A percentile compares a stretch with the other conserved stretches of the same genome.
phyloP scores from a whole-genome alignment of 805 yeast genomes.

The Teunomyces aglyptinius region DNA sequence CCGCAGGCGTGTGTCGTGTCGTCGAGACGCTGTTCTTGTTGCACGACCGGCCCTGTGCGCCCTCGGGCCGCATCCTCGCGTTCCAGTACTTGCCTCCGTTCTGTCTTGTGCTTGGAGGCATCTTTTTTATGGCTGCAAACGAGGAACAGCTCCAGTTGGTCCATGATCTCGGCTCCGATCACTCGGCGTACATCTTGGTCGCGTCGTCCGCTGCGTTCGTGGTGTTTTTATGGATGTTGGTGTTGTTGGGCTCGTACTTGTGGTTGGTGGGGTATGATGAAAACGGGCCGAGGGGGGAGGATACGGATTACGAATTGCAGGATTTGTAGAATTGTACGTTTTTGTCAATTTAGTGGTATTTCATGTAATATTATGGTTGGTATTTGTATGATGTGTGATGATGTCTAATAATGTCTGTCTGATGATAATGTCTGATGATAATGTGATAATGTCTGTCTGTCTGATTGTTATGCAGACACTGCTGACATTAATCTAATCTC shows the following conservation, averaged over 20 bases:
- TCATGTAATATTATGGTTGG: no score
- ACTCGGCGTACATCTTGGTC: slow-evolving; percentile 75
- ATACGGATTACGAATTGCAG: slow-evolving; percentile 35
- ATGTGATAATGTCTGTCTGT: no score
- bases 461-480: neutral
- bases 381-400: no score
- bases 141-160: slow-evolving; percentile 82
- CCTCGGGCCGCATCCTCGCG: slow-evolving; percentile 48
- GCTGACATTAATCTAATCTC: slow-evolving; percentile 10
- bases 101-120: slow-evolving; percentile 73
- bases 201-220: slow-evolving; percentile 72
- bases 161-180: slow-evolving; percentile 74
- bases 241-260: slow-evolving; percentile 59
- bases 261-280: slow-evolving; percentile 41
- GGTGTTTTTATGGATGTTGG: slow-evolving; percentile 62
- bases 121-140: slow-evolving; percentile 86
- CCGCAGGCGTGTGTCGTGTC: slow-evolving; percentile 73
- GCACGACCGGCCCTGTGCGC: slow-evolving; percentile 50
- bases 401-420: no score
- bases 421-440: no score
- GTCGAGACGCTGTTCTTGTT: slow-evolving; percentile 79
- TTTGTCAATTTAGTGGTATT: no score
- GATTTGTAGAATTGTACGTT: slow-evolving; percentile 23
- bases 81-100: slow-evolving; percentile 90
- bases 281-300: slow-evolving; percentile 30